phyloP scores from a whole-genome alignment of 805 yeast genomes.

The Cyberlindnera subsufficiens region DNA sequence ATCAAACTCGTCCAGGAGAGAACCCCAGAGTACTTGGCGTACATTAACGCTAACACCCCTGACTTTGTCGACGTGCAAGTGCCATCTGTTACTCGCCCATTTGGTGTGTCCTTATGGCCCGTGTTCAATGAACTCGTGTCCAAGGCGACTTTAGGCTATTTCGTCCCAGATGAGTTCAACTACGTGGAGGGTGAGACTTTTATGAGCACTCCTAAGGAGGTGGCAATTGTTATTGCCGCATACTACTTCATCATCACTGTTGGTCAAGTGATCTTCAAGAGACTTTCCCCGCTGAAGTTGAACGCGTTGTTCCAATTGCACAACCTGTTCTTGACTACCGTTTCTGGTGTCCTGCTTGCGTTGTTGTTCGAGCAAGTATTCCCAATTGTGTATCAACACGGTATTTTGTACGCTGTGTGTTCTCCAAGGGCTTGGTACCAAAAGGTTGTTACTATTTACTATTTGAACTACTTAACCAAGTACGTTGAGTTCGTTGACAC shows the following conservation, averaged over 20 bases:
- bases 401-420: conserved; percentile 82
- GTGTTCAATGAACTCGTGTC: conserved; percentile 47
- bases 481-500: conserved; percentile 88
- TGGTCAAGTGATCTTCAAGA: conserved; percentile 61
- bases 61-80: conserved; percentile 30
- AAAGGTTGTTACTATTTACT: conserved; percentile 76
- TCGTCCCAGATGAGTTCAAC: conserved; percentile 60
- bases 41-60: conserved; percentile 36
- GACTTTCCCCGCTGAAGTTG: conserved; percentile 63
- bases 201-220: conserved; percentile 59
- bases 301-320: conserved; percentile 79
- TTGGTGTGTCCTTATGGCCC: conserved; percentile 69
- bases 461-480: conserved; percentile 87
- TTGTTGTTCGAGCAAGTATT: conserved; percentile 79
- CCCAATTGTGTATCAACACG: conserved; percentile 71
- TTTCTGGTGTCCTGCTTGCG: conserved; percentile 60
- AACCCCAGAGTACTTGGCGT: conserved; percentile 16
- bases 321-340: conserved; percentile 65
- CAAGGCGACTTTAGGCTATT: conserved; percentile 40
- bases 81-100: conserved; percentile 71
- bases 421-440: conserved; percentile 74
- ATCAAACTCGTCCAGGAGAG: conserved; percentile 14
- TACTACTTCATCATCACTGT: conserved; percentile 84
- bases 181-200: conserved; percentile 64
- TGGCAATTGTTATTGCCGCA: conserved; percentile 48